Conservation (phyloP, 2,329 filamentous ascomycete species). For the Phoma sp. region DNA sequence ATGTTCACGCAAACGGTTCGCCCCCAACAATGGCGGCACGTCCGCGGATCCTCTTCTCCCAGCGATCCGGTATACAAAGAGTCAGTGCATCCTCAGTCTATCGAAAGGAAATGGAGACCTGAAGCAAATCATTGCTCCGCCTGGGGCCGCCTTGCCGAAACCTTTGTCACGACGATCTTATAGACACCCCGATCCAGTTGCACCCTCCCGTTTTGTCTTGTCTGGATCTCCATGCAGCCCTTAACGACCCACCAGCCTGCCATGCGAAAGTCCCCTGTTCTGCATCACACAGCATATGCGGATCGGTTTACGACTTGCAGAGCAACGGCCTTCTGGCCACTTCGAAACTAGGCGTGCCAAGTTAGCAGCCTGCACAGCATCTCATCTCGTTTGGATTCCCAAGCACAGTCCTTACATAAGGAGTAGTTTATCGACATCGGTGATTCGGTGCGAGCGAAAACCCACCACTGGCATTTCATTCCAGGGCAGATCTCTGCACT, state of each 20-base stretch:
- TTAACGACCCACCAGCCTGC: constrained; percentile 4
- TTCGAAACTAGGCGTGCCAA: constrained; percentile 7
- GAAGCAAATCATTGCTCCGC: constrained; percentile 17
- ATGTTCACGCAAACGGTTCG: constrained; percentile 1
- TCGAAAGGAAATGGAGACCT: constrained; percentile 17
- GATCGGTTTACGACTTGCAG: not conserved
- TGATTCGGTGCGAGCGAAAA: not conserved
- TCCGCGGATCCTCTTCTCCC: constrained; percentile 5
- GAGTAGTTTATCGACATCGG: constrained; percentile 5
- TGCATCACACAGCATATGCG: constrained; percentile 3
- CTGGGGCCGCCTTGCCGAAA: constrained; percentile 5
- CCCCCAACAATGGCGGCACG: not conserved
- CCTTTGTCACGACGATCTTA: constrained; percentile 5
- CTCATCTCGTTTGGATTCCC: constrained; percentile 2
- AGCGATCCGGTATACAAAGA: constrained; percentile 2
- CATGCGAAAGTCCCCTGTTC: not conserved
- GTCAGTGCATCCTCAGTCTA: constrained; percentile 14
- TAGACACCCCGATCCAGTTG: constrained; percentile 2
- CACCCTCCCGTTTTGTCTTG: constrained; percentile 10
- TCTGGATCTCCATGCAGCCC: constrained; percentile 8
- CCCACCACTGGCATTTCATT: not conserved
- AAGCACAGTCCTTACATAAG: constrained; percentile 12
- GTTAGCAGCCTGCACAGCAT: constrained; percentile 1
- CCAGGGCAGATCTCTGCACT: not conserved
- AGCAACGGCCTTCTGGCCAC: not conserved